A percentile compares a stretch with the other conserved stretches of the same genome.
Conservation (phyloP, 129 eudicot genomes). For the Escallonia herrerae region DNA sequence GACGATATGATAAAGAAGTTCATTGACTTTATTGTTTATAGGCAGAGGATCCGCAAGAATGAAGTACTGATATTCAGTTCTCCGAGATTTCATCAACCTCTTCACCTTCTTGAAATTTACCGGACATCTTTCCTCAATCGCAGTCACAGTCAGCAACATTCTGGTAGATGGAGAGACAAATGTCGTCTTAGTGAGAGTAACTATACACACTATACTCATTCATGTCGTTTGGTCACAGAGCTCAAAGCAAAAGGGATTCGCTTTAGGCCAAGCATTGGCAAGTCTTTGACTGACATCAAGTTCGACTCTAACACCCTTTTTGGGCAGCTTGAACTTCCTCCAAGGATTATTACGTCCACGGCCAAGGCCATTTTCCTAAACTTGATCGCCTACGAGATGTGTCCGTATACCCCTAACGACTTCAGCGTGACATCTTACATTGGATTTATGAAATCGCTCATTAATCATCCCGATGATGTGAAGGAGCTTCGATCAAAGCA, state of each 20-base stretch:
- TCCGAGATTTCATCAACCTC: not conserved
- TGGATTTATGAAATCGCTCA: constrained; percentile 33
- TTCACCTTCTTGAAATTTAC: constrained; percentile 40
- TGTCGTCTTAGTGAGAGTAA: not conserved
- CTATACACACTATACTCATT: constrained; percentile 20
- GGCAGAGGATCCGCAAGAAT: too few species aligned
- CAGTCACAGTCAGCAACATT: constrained; percentile 2
- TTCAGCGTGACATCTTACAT: constrained; percentile 24
- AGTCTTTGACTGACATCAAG: constrained; percentile 22
- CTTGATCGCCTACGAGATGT: constrained; percentile 42
- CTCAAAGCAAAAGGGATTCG: constrained; percentile 29
- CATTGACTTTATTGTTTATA: too few species aligned
- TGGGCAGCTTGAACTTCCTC: constrained; percentile 25
- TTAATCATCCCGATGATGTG: constrained; percentile 28
- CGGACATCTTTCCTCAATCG: constrained; percentile 19
- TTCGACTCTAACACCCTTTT: constrained; percentile 20
- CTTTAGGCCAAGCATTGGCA: constrained; percentile 2
- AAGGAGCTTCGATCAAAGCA: constrained; percentile 19
- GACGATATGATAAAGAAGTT: too few species aligned
- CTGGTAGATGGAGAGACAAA: not conserved
- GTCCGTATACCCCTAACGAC: constrained; percentile 32
- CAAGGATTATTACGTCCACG: constrained; percentile 8
- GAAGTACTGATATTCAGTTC: too few species aligned
- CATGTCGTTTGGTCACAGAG: constrained; percentile 24
- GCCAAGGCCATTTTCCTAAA: constrained; percentile 23